Percentiles rank a stretch among this genome's conserved stretches.
phyloP scores from a whole-genome alignment of 441 rosid species.

The Adansonia grandidieri region DNA sequence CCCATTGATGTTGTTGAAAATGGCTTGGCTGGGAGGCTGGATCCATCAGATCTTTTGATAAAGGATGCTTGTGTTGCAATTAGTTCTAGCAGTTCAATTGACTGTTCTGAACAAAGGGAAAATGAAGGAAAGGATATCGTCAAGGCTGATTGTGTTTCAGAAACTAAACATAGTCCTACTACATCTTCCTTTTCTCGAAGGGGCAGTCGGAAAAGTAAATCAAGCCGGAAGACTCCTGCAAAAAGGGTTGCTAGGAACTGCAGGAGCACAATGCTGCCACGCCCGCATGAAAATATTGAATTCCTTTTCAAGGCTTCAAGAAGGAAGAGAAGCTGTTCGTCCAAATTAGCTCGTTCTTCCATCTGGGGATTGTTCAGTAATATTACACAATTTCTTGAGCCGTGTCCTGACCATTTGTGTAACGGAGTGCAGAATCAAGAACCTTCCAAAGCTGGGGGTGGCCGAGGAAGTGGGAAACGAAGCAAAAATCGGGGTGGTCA shows the following conservation, averaged over 20 bases:
- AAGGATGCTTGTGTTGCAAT: slow-evolving; percentile 36
- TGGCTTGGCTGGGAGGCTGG: slow-evolving; percentile 38
- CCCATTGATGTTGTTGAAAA: slow-evolving; percentile 31
- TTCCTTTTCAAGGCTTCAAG: slow-evolving; percentile 50
- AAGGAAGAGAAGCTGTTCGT: slow-evolving; percentile 71
- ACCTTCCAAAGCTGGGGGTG: slow-evolving; percentile 44
- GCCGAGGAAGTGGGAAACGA: slow-evolving; percentile 42
- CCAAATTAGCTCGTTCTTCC: slow-evolving; percentile 71
- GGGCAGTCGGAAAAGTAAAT: slow-evolving; percentile 51
- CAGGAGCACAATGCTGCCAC: slow-evolving; percentile 47
- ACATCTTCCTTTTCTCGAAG: slow-evolving; percentile 52
- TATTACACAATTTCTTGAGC: slow-evolving; percentile 50
- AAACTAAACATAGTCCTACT: slow-evolving; percentile 40
- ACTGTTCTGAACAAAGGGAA: slow-evolving; percentile 37
- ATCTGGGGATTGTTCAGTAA: slow-evolving; percentile 68
- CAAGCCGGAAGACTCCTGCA: slow-evolving; percentile 43
- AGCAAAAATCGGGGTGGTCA: slow-evolving; percentile 39
- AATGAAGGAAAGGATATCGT: slow-evolving; percentile 47
- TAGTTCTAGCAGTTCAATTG: slow-evolving; percentile 42
- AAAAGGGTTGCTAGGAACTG: slow-evolving; percentile 47
- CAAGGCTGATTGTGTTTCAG: slow-evolving; percentile 49
- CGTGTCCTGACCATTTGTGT: slow-evolving; percentile 43
- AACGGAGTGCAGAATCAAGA: slow-evolving; percentile 45
- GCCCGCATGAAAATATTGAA: slow-evolving; percentile 39
- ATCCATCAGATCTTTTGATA: slow-evolving; percentile 35